Evolutionary conservation across 2,329 filamentous ascomycete species (phyloP).

Genomic region (Fusarium oligoseptatum): DNA sequence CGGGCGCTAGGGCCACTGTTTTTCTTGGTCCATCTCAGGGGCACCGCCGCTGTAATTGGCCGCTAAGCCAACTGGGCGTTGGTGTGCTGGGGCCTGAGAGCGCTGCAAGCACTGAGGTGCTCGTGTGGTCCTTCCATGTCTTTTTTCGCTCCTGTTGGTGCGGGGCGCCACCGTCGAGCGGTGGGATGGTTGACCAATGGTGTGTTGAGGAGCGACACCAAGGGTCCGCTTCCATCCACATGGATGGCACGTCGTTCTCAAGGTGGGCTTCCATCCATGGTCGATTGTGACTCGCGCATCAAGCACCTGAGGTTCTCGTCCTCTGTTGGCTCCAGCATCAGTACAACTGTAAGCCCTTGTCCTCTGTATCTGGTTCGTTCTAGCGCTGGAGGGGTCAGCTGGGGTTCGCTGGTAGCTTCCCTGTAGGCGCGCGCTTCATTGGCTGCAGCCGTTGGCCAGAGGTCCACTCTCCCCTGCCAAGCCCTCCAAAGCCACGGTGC

Average conservation of each 20-base stretch:
- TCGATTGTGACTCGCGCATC: slow-evolving; percentile 21
- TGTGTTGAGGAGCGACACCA: neutral
- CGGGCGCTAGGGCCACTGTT: slow-evolving; percentile 34
- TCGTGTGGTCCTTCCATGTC: slow-evolving; percentile 3
- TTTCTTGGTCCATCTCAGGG: slow-evolving; percentile 39
- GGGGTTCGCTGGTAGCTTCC: slow-evolving; percentile 31
- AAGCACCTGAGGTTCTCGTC: slow-evolving; percentile 10
- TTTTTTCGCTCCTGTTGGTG: slow-evolving; percentile 27
- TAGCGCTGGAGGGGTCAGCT: slow-evolving; percentile 22
- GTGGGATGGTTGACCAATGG: slow-evolving; percentile 26
- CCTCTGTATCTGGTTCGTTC: slow-evolving; percentile 28
- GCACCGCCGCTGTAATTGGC: slow-evolving; percentile 42
- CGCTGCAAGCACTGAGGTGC: slow-evolving; percentile 7
- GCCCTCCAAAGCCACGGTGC: slow-evolving; percentile 21
- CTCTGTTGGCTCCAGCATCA: slow-evolving; percentile 25
- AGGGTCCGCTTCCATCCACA: slow-evolving; percentile 15
- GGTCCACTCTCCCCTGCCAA: slow-evolving; percentile 41
- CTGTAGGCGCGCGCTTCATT: slow-evolving; percentile 39
- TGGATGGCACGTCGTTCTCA: slow-evolving; percentile 20
- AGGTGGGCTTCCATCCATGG: slow-evolving; percentile 8
- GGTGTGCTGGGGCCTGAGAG: slow-evolving; percentile 15
- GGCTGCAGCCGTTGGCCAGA: slow-evolving; percentile 22
- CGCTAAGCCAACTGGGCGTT: slow-evolving; percentile 25
- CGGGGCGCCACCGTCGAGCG: slow-evolving; percentile 35
- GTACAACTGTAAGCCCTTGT: slow-evolving; percentile 6